Evolutionary conservation across 495 filamentous ascomycete genomes (phyloP), one percentile per base, ranked within the genome.

Genomic region (Xylaria palmicola): DNA sequence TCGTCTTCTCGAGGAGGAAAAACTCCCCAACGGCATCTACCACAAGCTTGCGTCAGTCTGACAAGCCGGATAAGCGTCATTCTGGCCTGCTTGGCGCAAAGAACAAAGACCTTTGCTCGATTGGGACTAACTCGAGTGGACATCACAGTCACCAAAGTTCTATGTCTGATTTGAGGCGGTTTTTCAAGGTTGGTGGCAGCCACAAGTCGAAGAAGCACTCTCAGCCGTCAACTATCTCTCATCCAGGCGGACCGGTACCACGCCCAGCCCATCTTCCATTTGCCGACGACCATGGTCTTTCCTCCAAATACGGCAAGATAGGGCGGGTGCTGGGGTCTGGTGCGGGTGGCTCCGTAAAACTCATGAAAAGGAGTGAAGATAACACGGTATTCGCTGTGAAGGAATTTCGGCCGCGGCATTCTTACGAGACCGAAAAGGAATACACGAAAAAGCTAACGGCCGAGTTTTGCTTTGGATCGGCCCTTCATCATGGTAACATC

Each of bases 381-480:
- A 88, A 89, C 9, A 87, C 89, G 10, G 96, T 94, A 3, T 98
- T 99, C 76, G 94, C 94, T 2, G 95, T 97, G 29, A 99, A 99
- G 72, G 92, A 99, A 68, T 98, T 99, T 70, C 83, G 94, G 32
- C 87, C 93, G 52, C 86, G 93, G 34, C 93, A 99, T 77, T 86
- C 89, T 4, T 97, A 97, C 75, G 94, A 99, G 72, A 90, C 88
- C 4, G 86, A 94, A 75, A 89, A 89, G 62, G 95, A 98, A 62
- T 99, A 99, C 62, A 90, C 91, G 61, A 99, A 99, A 76, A 99
- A 99, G 68, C 88, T 99, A 55, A 99, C 95, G n/a, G 94, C 94
- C 2, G 94, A 99, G 72, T 99, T 98, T 74, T 99, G 94, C 74
- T 92, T 99, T 68, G 94, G 94, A 9, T 97, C 93, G 3, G 96